Evolutionary conservation across 768 basidiomycete genomes (phyloP).

Genomic region (Ramaria rubella): DNA sequence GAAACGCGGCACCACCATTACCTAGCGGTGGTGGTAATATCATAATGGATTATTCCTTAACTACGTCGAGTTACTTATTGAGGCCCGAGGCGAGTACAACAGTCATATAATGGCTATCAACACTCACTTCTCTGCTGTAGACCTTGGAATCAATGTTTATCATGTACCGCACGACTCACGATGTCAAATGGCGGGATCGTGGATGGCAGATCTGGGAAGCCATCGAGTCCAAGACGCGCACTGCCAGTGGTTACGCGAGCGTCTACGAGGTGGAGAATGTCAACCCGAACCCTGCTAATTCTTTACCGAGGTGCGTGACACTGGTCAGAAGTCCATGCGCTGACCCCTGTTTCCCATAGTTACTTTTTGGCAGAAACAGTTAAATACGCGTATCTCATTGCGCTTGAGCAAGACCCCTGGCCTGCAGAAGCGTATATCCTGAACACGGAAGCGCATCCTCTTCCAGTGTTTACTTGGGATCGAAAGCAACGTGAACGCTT

Average conservation of each 20-base stretch:
- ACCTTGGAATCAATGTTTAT: slow-evolving; percentile 17
- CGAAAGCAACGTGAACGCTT: not conserved
- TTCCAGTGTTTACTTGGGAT: slow-evolving; percentile 16
- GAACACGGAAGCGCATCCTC: slow-evolving; percentile 20
- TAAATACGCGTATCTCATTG: slow-evolving; percentile 17
- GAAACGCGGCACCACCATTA: not conserved
- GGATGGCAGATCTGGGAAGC: slow-evolving; percentile 21
- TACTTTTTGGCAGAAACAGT: slow-evolving; percentile 18
- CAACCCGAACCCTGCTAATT: not conserved
- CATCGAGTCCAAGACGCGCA: slow-evolving; percentile 15
- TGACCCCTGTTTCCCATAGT: slow-evolving; percentile 3
- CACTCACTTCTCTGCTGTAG: slow-evolving; percentile 1
- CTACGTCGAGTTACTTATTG: slow-evolving; percentile 10
- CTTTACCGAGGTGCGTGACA: slow-evolving; percentile 9
- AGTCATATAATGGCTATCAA: not conserved
- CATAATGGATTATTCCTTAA: slow-evolving; percentile 11
- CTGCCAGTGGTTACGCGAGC: slow-evolving; percentile 17
- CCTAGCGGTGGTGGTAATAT: not conserved
- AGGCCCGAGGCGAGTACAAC: slow-evolving; percentile 15
- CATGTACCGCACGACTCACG: slow-evolving; percentile 13
- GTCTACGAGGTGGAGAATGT: slow-evolving; percentile 1
- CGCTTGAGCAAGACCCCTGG: slow-evolving; percentile 11
- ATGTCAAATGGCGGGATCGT: slow-evolving; percentile 19
- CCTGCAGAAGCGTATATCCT: slow-evolving; percentile 14
- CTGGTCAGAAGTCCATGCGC: not conserved